Evolutionary conservation across 2,329 filamentous ascomycete genomes (phyloP), one percentile per base, ranked within the genome.

Genomic region (Fusarium pilosicola): DNA sequence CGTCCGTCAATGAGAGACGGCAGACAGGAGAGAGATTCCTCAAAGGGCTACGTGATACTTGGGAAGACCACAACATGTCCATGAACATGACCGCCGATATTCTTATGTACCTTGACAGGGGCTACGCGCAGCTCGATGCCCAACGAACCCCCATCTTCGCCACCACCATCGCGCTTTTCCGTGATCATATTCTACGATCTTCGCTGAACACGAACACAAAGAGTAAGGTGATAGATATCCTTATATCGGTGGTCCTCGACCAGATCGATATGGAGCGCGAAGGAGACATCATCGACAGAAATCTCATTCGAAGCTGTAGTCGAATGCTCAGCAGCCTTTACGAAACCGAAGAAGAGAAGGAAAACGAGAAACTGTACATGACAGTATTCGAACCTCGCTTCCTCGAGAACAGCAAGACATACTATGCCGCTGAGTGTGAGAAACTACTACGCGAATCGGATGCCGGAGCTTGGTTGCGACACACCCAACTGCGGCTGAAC

Each of bases 11-110:
- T 76, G 95, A 98, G 83, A 90, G 93, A 62, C 88, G 94, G 52
- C 89, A 92, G 48, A 92, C 93, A 41, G 95, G 95, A 54, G 95
- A 97, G 82, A 91, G 88, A 78, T 97, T 98, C 74, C 83, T 99
- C 66, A 90, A 89, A 62, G 92, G 90, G 0, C 82, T 98, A 20
- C 92, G 92, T 76, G 87, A 91, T 65, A 90, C 92, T 6, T 99
- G 95, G 94, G 90, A 95, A 69, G 93, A 97, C 71, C 95, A 99
- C 80, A 94, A 95, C 80, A 89, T 93, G 64, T 95, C 93, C 49
- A 97, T 97, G 94, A 95, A 94, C 79, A 98, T 98, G 96, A 92
- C 94, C 57, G 95, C 95, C 8, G 96, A 98, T 81, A 94, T 98
- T 38, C 87, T 98, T 58, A 98, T 98, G 95, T 98, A 98, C 80